phyloP scores from a whole-genome alignment of 768 basidiomycete species.

The Suillus cothurnatus region DNA sequence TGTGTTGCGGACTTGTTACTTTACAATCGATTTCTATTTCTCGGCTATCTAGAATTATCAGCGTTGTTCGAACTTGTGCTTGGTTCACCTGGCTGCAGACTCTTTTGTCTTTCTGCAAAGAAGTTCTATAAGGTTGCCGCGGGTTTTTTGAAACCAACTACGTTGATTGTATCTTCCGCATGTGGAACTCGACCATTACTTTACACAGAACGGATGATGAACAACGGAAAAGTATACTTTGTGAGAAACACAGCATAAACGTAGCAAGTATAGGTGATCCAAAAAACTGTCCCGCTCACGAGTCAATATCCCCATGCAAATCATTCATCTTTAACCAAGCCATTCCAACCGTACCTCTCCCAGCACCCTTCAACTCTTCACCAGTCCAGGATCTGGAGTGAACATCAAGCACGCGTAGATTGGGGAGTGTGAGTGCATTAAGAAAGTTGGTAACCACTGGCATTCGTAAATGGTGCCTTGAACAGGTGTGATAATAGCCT shows the following conservation, averaged over 20 bases:
- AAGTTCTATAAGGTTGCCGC: too few relatives aligned
- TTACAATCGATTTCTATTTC: too few relatives aligned
- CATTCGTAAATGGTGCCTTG: rapidly evolving
- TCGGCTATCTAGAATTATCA: too few relatives aligned
- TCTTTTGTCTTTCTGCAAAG: too few relatives aligned
- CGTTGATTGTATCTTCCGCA: constrained; percentile 27
- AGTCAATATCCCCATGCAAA: background rate
- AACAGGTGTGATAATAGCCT: background rate
- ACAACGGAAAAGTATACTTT: background rate
- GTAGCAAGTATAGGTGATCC: background rate
- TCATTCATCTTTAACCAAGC: background rate
- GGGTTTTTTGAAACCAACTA: constrained; percentile 8
- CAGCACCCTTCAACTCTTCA: background rate
- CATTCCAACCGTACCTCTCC: background rate
- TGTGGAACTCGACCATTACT: background rate
- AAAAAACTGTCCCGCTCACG: background rate
- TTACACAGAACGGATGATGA: background rate
- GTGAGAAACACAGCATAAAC: background rate
- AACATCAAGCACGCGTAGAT: background rate
- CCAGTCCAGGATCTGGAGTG: background rate
- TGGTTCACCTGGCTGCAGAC: too few relatives aligned
- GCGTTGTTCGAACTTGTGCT: too few relatives aligned
- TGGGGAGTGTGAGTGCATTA: background rate
- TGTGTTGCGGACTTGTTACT: too few relatives aligned
- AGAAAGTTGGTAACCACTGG: background rate